Conservation (phyloP, 345 rosid genomes). For the Eucalyptus pauciflora region DNA sequence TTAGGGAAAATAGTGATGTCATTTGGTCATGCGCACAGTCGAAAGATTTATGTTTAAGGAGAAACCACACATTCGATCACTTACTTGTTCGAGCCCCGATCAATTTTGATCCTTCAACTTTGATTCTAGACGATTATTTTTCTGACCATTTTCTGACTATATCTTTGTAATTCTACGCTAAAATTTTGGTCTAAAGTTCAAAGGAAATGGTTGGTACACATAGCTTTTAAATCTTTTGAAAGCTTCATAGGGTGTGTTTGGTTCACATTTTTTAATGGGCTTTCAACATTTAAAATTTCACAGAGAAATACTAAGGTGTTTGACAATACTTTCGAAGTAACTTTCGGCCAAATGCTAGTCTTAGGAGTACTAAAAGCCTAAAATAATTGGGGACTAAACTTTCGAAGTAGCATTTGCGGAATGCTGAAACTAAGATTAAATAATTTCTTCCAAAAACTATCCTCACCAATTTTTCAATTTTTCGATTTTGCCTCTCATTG, state of each 20-base stretch:
- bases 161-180: background rate
- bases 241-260: too few relatives aligned
- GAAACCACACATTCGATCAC: background rate
- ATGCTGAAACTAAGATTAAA: too few relatives aligned
- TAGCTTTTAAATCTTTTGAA: background rate
- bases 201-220: background rate
- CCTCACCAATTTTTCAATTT: too few relatives aligned
- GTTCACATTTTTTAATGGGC: accelerated
- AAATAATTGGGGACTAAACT: too few relatives aligned
- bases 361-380: accelerated
- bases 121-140: background rate
- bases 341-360: too few relatives aligned
- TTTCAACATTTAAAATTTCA: too few relatives aligned
- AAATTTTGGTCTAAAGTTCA: background rate
- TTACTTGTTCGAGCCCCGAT: background rate
- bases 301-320: accelerated
- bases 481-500: too few relatives aligned
- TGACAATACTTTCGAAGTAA: accelerated
- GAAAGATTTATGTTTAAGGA: background rate
- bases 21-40: background rate
- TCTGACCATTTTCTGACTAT: background rate
- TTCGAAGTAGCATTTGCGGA: too few relatives aligned
- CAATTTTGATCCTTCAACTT: background rate
- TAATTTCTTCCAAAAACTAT: too few relatives aligned
- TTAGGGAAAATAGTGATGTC: background rate